Conservation (phyloP, 768 basidiomycete species). For the Albatrellus ellisii region DNA sequence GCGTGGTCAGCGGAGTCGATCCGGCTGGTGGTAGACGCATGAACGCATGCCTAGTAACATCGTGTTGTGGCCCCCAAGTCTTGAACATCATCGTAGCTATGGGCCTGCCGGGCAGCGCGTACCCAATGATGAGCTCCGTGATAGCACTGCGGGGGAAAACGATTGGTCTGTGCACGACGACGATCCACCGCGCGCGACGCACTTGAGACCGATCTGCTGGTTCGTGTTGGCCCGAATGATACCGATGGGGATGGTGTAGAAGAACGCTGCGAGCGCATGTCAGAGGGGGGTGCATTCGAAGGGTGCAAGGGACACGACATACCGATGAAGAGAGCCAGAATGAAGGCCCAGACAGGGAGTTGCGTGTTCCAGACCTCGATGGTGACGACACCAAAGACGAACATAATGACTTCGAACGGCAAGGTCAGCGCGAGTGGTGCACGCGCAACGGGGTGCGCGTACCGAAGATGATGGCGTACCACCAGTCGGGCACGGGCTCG, state of each 20-base stretch:
- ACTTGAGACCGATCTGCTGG: constrained; percentile 53
- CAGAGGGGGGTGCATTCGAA: constrained; percentile 16
- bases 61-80: constrained; percentile 55
- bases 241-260: constrained; percentile 36
- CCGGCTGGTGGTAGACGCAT: constrained; percentile 13
- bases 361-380: constrained; percentile 62
- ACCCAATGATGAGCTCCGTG: constrained; percentile 71
- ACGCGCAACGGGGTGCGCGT: constrained; percentile 1
- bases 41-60: constrained; percentile 48
- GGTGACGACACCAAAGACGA: constrained; percentile 48
- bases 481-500: constrained; percentile 32
- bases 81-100: constrained; percentile 77
- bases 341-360: constrained; percentile 62
- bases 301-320: constrained; percentile 14
- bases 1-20: neutral
- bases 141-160: constrained; percentile 30
- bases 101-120: constrained; percentile 65
- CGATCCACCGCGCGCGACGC: neutral
- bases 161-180: constrained; percentile 18
- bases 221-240: constrained; percentile 69
- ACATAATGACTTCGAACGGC: constrained; percentile 36
- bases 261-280: constrained; percentile 16
- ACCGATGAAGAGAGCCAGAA: constrained; percentile 54
- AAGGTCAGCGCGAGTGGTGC: constrained; percentile 15
- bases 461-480: constrained; percentile 30